Percentiles rank a stretch among this genome's conserved stretches.
Evolutionary conservation across 352 stramenopile species (phyloP).

Genomic region (Pythium apleroticum): DNA sequence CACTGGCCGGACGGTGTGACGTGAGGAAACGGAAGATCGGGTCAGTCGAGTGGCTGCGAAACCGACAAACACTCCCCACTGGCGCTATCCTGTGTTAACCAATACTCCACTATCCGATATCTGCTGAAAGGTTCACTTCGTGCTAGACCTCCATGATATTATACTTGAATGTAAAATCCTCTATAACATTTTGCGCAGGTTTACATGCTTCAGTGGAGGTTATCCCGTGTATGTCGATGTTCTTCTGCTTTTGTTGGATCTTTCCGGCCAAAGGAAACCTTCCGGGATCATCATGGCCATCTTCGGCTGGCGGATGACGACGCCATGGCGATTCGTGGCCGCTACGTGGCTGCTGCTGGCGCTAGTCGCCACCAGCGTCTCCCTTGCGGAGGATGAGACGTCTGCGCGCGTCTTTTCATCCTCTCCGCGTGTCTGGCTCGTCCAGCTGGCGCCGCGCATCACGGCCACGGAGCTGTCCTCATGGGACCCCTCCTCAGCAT

Average conservation of each 20-base stretch:
- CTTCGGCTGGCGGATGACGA: background rate
- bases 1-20: background rate
- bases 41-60: background rate
- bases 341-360: background rate
- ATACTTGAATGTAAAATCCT: too few relatives aligned
- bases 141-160: too few relatives aligned
- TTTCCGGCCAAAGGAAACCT: background rate
- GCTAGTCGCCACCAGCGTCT: background rate
- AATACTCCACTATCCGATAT: background rate
- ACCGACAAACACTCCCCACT: background rate
- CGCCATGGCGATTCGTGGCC: background rate
- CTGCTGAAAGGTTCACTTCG: too few relatives aligned
- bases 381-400: background rate
- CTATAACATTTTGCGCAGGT: background rate
- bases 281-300: background rate
- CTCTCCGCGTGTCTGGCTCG: slow-evolving; percentile 29
- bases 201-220: background rate
- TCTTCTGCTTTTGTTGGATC: background rate
- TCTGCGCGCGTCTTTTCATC: background rate
- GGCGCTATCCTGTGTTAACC: background rate
- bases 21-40: background rate
- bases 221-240: background rate
- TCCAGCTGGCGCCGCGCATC: slow-evolving; percentile 41
- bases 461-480: slow-evolving; percentile 10
- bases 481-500: background rate